These are phyloP conservation scores for Nakazawaea sp. DNA, from an alignment of 805 yeast species.

Conservation along the genomic window DNA sequence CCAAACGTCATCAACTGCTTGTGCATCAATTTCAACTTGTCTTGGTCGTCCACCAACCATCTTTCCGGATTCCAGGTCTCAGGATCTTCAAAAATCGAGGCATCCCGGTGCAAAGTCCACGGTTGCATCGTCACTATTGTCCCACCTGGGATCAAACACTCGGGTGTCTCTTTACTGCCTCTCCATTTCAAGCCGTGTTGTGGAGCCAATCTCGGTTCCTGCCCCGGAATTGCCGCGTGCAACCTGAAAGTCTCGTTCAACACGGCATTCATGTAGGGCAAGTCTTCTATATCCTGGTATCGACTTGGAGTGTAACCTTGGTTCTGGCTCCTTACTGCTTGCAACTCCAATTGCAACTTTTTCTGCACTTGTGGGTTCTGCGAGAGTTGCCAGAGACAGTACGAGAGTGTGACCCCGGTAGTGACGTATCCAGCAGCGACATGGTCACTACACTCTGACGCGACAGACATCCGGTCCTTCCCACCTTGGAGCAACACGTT, in stretches of 20 bases:
- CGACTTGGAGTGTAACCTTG: conserved; percentile 20
- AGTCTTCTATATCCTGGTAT: conserved; percentile 35
- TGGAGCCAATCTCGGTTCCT: conserved; percentile 48
- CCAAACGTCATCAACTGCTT: conserved; percentile 55
- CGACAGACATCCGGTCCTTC: conserved; percentile 16
- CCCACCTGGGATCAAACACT: conserved; percentile 32
- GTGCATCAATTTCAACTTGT: conserved; percentile 30
- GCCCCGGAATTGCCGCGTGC: conserved; percentile 58
- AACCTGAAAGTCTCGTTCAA: conserved; percentile 49
- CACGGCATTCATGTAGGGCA: conserved; percentile 49
- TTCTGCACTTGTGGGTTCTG: conserved; percentile 32
- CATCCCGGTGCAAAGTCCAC: conserved; percentile 45
- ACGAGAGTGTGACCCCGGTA: conserved; percentile 50
- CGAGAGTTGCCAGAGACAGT: conserved; percentile 45
- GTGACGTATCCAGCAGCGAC: conserved; percentile 66
- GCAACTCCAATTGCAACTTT: conserved; percentile 37
- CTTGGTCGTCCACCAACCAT: conserved; percentile 38
- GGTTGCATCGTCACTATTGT: conserved; percentile 54
- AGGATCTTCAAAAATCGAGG: conserved; percentile 33
- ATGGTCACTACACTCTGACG: conserved; percentile 44
- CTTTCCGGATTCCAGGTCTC: conserved; percentile 44
- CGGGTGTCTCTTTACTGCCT: conserved; percentile 8
- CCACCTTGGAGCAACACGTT: conserved; percentile 6
- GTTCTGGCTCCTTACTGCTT: conserved; percentile 12
- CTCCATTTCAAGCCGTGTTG: conserved; percentile 10